A percentile compares a stretch with the other conserved stretches of the same genome.
These are phyloP conservation scores for Neonectria coccinea DNA, from an alignment of 2,329 filamentous ascomycete species.

Conservation along the genomic window DNA sequence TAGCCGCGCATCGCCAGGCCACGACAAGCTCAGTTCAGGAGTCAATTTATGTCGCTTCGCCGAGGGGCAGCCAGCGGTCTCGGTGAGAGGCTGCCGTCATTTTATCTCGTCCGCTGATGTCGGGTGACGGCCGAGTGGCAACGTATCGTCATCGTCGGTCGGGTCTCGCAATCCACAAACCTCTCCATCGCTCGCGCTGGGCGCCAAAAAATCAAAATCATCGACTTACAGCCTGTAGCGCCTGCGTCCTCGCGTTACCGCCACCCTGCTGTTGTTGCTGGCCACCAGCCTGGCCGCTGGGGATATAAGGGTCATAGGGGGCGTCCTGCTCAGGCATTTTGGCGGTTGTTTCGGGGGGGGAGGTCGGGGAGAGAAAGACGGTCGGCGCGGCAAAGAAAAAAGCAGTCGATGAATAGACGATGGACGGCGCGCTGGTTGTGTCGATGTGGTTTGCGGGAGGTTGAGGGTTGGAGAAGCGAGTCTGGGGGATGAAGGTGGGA, in stretches of 20 bases:
- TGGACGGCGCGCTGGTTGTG: slow-evolving; percentile 33
- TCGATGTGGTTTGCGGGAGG: slow-evolving; percentile 39
- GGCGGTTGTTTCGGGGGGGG: slow-evolving; percentile 27
- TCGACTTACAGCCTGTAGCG: slow-evolving; percentile 83
- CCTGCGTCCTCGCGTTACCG: slow-evolving; percentile 67
- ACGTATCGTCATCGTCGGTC: slow-evolving; percentile 25
- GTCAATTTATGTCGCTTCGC: slow-evolving; percentile 9
- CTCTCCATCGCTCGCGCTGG: slow-evolving; percentile 33
- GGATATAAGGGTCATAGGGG: slow-evolving; percentile 92
- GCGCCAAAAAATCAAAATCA: slow-evolving; percentile 22
- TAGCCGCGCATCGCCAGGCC: background rate
- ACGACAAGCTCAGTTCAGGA: background rate
- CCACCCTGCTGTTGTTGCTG: slow-evolving; percentile 58
- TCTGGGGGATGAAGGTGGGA: slow-evolving; percentile 44
- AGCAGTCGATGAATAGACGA: slow-evolving; percentile 23
- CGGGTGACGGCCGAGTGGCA: slow-evolving; percentile 28
- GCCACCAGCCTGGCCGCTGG: slow-evolving; percentile 68
- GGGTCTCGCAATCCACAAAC: slow-evolving; percentile 35
- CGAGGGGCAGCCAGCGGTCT: background rate
- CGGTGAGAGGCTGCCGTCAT: slow-evolving; percentile 10
- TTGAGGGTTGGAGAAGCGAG: slow-evolving; percentile 40
- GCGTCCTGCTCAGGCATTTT: slow-evolving; percentile 67
- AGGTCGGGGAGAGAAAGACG: slow-evolving; percentile 15
- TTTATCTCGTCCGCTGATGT: slow-evolving; percentile 14
- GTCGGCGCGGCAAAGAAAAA: slow-evolving; percentile 29